Evolutionary conservation across 371 early-diverging fungal species (phyloP).

Genomic region (Basidiobolus meristosporus): DNA sequence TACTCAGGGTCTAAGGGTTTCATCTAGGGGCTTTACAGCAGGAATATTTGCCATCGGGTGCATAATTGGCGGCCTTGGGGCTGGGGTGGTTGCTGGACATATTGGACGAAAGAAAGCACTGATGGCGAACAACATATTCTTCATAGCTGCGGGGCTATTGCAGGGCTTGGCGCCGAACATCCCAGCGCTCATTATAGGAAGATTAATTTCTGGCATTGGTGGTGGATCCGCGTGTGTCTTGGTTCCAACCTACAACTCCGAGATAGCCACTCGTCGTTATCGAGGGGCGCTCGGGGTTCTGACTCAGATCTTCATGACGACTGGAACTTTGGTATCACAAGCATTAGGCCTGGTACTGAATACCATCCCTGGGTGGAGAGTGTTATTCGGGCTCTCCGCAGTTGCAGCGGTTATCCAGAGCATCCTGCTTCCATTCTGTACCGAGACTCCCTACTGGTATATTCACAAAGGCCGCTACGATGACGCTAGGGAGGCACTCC

Average conservation of each 20-base stretch:
- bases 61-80: constrained; percentile 38
- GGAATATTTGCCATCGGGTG: constrained; percentile 57
- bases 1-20: no score
- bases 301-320: constrained; percentile 59
- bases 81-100: constrained; percentile 25
- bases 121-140: constrained; percentile 33
- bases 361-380: constrained; percentile 41
- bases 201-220: constrained; percentile 67
- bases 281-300: constrained; percentile 51
- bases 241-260: constrained; percentile 66
- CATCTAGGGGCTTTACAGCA: no score
- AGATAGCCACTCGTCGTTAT: constrained; percentile 47
- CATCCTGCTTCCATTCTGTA: constrained; percentile 40
- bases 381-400: constrained; percentile 31
- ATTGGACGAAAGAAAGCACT: constrained; percentile 52
- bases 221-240: constrained; percentile 61
- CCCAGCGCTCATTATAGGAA: constrained; percentile 53
- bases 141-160: constrained; percentile 37
- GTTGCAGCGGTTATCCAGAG: constrained; percentile 48
- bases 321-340: constrained; percentile 52
- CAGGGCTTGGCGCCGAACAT: constrained; percentile 29
- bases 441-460: constrained; percentile 58
- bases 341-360: constrained; percentile 30
- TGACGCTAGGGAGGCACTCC: constrained; percentile 31
- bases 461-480: constrained; percentile 27